These are phyloP conservation scores for Flueggea neowawraea DNA, from an alignment of 441 rosid species.

Conservation along the genomic window DNA sequence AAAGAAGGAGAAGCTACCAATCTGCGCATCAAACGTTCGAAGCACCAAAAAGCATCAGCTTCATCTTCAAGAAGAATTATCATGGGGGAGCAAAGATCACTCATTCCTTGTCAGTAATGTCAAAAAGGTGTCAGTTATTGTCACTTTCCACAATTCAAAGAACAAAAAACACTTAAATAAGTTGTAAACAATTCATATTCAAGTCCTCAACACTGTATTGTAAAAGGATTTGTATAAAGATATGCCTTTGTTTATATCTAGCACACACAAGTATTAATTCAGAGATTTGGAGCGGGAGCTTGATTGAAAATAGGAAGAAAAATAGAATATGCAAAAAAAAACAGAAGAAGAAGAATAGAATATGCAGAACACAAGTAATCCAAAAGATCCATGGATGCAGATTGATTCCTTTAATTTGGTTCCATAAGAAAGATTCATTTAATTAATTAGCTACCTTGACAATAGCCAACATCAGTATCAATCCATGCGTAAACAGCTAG, in stretches of 20 bases:
- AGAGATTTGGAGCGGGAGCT: no score
- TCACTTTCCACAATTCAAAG: not conserved
- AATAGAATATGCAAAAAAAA: no score
- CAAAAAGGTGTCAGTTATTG: slow-evolving; percentile 10
- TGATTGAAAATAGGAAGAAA: no score
- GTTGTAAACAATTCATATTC: no score
- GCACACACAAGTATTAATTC: no score
- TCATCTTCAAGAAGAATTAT: slow-evolving; percentile 87
- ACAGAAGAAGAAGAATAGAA: no score
- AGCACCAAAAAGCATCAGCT: slow-evolving; percentile 98
- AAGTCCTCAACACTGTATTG: no score
- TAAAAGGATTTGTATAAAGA: no score
- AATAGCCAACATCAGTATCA: slow-evolving; percentile 85
- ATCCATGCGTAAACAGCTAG: slow-evolving; percentile 94
- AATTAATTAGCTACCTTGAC: slow-evolving; percentile 67
- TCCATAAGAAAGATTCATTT: slow-evolving; percentile 6
- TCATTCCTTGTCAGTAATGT: slow-evolving; percentile 63
- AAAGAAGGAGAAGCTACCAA: slow-evolving; percentile 46
- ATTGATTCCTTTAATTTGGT: not conserved
- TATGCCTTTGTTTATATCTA: no score
- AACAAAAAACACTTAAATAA: no score
- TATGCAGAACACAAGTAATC: no score
- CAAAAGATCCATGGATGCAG: no score
- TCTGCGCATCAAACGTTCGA: slow-evolving; percentile 95
- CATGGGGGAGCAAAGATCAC: slow-evolving; percentile 99